phyloP scores from a whole-genome alignment of 2,329 filamentous ascomycete species.

The Cercospora sp. region DNA sequence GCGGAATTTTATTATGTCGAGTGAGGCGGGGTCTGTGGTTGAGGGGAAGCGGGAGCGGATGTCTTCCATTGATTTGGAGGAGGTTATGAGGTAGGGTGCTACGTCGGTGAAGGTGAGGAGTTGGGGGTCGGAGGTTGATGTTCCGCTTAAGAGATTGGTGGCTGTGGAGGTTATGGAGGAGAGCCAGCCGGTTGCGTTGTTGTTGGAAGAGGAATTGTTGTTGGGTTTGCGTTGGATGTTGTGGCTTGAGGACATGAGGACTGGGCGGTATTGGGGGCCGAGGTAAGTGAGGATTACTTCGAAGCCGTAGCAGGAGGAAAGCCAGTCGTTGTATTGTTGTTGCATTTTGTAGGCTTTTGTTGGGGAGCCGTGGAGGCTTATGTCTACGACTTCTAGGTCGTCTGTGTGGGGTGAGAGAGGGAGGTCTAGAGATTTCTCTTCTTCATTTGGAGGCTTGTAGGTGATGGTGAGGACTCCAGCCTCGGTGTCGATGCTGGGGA shows the following conservation, averaged over 20 bases:
- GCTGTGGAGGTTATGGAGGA: conserved; percentile 34
- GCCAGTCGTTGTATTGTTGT: conserved; percentile 46
- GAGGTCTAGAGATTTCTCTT: conserved; percentile 39
- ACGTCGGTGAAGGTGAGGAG: conserved; percentile 69
- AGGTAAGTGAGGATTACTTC: conserved; percentile 48
- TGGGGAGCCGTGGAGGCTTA: conserved; percentile 49
- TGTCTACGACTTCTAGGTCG: conserved; percentile 41
- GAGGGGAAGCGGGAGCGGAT: conserved; percentile 53
- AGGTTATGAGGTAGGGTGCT: conserved; percentile 73
- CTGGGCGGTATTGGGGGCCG: conserved; percentile 44
- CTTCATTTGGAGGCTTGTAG: conserved; percentile 40
- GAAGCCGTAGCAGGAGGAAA: conserved; percentile 48
- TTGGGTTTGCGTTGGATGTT: conserved; percentile 14
- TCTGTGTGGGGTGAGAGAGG: conserved; percentile 44
- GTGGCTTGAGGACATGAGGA: conserved; percentile 41
- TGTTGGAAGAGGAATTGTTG: neutral
- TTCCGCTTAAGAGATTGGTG: conserved; percentile 23
- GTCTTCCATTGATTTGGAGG: conserved; percentile 67
- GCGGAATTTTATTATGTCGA: conserved; percentile 50
- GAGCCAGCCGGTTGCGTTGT: conserved; percentile 36
- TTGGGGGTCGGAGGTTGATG: conserved; percentile 31
- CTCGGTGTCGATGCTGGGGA: conserved; percentile 41
- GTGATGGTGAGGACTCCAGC: conserved; percentile 42
- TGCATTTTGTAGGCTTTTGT: conserved; percentile 49
- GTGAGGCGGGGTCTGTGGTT: conserved; percentile 24